Evolutionary conservation across 1,284 basidiomycete species (phyloP).

Genomic region (Bjerkandera adusta): DNA sequence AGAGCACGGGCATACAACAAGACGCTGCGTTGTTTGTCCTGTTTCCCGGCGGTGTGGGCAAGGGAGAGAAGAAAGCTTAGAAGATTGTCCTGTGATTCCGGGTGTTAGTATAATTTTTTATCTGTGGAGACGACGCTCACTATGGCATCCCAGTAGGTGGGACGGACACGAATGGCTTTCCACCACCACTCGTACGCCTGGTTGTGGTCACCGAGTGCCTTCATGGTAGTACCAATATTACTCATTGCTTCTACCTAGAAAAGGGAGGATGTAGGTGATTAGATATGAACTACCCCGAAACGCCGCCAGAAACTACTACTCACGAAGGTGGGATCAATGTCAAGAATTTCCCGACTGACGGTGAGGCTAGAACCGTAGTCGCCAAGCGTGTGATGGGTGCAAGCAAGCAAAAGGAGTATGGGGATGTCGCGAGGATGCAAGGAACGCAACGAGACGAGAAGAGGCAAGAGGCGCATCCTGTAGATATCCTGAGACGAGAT

Average conservation of each 20-base stretch:
- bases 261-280: neutral
- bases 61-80: slow-evolving; percentile 23
- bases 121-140: too few species aligned
- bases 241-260: slow-evolving; percentile 44
- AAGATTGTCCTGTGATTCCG: slow-evolving; percentile 23
- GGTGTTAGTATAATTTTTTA: neutral
- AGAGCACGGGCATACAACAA: slow-evolving; percentile 23
- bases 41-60: slow-evolving; percentile 18
- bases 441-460: slow-evolving; percentile 22
- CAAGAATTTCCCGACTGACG: slow-evolving; percentile 25
- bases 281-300: too few species aligned
- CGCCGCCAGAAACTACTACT: neutral
- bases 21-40: slow-evolving; percentile 11
- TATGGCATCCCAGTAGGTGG: slow-evolving; percentile 28
- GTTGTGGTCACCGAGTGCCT: slow-evolving; percentile 30
- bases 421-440: slow-evolving; percentile 23
- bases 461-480: slow-evolving; percentile 23
- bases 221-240: slow-evolving; percentile 49
- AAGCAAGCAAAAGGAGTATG: slow-evolving; percentile 27
- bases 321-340: slow-evolving; percentile 22
- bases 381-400: slow-evolving; percentile 25
- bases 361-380: slow-evolving; percentile 23
- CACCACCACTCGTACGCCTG: slow-evolving; percentile 29
- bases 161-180: slow-evolving; percentile 25
- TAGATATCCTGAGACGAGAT: slow-evolving; percentile 19